These are phyloP conservation scores for Diaporthe citrichinensis DNA, from an alignment of 2,329 filamentous ascomycete species.

Conservation along the genomic window DNA sequence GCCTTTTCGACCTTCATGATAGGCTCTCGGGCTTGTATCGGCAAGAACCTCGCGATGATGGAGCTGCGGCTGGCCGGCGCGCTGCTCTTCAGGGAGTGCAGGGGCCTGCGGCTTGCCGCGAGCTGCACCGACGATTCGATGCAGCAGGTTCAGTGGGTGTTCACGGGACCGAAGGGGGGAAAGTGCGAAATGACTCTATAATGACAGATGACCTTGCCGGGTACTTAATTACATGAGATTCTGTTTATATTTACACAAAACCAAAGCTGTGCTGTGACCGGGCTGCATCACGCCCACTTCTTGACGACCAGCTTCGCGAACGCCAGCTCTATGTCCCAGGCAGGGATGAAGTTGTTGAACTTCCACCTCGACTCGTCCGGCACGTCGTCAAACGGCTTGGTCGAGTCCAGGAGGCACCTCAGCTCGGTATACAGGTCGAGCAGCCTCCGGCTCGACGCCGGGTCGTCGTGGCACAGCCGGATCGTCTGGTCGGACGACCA, in stretches of 20 bases:
- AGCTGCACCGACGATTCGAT: conserved; percentile 43
- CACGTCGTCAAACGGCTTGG: conserved; percentile 18
- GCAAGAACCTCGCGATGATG: conserved; percentile 65
- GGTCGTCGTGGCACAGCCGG: conserved; percentile 5
- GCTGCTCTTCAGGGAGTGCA: conserved; percentile 57
- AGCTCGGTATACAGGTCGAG: conserved; percentile 23
- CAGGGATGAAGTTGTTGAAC: conserved; percentile 16
- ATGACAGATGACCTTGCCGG: conserved; percentile 5
- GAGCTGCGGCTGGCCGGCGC: conserved; percentile 63
- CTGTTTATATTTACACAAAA: background rate
- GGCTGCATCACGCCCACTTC: conserved; percentile 5
- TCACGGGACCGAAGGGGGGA: conserved; percentile 40
- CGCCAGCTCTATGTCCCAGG: conserved; percentile 18
- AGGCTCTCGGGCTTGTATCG: conserved; percentile 66
- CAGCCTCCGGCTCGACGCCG: conserved; percentile 7
- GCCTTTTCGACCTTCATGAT: conserved; percentile 65
- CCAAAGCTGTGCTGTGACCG: background rate
- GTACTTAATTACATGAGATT: background rate
- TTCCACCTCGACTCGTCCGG: conserved; percentile 25
- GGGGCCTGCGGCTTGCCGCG: conserved; percentile 35
- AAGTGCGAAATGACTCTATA: conserved; percentile 41
- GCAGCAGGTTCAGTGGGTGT: conserved; percentile 40
- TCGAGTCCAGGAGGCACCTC: conserved; percentile 17
- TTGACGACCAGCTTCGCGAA: conserved; percentile 22
- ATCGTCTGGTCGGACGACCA: conserved; percentile 12